Evolutionary conservation across 2,329 filamentous ascomycete genomes (phyloP).

Genomic region (Scytalidium lignicola): DNA sequence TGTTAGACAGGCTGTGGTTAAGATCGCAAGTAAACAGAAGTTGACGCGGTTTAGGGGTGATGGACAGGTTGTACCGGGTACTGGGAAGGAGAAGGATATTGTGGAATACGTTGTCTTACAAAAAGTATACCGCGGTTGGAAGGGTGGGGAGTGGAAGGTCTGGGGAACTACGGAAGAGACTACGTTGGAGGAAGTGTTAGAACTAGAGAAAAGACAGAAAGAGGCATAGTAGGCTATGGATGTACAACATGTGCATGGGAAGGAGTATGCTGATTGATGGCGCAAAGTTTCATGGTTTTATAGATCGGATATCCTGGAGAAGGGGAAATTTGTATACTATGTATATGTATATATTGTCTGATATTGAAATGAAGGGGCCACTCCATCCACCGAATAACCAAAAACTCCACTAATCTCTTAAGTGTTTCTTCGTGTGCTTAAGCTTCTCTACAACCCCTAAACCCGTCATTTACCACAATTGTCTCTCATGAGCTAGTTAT

Average conservation of each 20-base stretch:
- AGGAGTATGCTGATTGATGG: not conserved
- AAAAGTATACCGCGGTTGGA: constrained; percentile 36
- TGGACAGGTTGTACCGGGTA: constrained; percentile 38
- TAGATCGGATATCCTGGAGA: not conserved
- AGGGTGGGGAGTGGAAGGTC: constrained; percentile 52
- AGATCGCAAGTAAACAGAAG: constrained; percentile 52
- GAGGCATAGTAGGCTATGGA: not conserved
- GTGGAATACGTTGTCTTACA: constrained; percentile 63
- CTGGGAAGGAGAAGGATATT: constrained; percentile 47
- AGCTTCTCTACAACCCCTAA: no score
- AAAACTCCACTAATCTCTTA: not conserved
- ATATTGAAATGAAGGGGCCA: not conserved
- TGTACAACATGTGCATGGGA: constrained; percentile 1
- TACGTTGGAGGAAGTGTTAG: constrained; percentile 30
- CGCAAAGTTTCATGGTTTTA: not conserved
- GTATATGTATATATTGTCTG: not conserved
- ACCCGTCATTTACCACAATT: no score
- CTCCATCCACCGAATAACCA: not conserved
- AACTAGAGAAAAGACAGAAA: constrained; percentile 9
- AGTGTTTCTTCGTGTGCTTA: no score
- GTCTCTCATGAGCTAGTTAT: no score
- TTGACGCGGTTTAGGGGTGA: constrained; percentile 35
- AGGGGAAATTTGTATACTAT: constrained; percentile 1
- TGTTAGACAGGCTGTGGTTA: constrained; percentile 56
- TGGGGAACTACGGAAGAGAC: constrained; percentile 59